Percentiles rank a stretch among this genome's conserved stretches.
Conservation (phyloP, 169 alveolate genomes). For the Babesia bigemina region DNA sequence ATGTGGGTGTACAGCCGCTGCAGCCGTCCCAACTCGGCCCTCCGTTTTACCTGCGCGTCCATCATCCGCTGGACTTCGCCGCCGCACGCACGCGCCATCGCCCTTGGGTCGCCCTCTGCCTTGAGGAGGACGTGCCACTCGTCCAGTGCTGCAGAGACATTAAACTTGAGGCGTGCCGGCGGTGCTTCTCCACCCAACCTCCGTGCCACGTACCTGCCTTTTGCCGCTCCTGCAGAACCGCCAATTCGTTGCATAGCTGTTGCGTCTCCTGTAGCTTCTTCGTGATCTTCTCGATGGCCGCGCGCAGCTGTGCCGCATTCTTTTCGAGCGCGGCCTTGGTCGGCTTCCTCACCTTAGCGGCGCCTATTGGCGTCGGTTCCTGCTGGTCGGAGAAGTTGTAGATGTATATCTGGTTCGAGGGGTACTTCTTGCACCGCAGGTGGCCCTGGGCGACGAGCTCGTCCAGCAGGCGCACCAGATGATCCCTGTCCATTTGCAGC, state of each 20-base stretch:
- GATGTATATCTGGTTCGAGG: not conserved
- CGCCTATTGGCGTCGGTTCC: too few species aligned
- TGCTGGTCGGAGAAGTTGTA: not conserved
- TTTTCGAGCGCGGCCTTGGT: not conserved
- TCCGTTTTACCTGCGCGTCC: not conserved
- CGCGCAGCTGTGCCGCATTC: conserved; percentile 1
- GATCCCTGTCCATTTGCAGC: not conserved
- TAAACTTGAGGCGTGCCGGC: not conserved
- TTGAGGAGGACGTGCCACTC: conserved; percentile 9
- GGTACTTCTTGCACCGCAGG: conserved; percentile 6
- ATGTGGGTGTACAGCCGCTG: conserved; percentile 16
- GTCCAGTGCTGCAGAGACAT: conserved; percentile 5
- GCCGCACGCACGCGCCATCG: conserved; percentile 7
- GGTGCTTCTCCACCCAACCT: not conserved
- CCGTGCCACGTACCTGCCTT: not conserved
- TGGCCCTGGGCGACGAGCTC: conserved; percentile 1
- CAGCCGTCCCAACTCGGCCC: not conserved
- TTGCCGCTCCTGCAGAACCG: not conserved
- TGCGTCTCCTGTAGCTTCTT: not conserved
- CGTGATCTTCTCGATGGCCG: not conserved
- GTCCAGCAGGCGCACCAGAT: not conserved
- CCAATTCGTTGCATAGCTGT: not conserved
- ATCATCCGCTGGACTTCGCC: not conserved
- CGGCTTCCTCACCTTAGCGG: not conserved
- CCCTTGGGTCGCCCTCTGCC: not conserved